Evolutionary conservation across 306 rosid genomes (phyloP), one percentile per base, ranked within the genome.

Genomic region (Corylus avellana): DNA sequence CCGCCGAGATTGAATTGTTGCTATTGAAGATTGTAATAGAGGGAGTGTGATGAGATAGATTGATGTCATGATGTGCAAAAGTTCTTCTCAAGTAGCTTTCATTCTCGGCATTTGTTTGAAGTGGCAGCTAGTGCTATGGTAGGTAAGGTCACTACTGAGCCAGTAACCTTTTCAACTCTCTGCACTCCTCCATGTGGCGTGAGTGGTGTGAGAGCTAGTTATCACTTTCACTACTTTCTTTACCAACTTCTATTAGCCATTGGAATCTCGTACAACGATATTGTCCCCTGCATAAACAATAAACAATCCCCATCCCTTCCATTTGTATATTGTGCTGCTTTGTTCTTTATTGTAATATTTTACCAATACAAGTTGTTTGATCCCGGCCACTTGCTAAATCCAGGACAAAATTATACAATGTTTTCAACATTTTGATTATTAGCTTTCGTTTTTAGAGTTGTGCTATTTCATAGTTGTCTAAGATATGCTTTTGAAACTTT

Each of bases 1-100:
- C 75, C 75, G 72, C 76, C 84, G 32, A 20, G 67, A 76, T 77
- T 80, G 84, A 84, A 76, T 18, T 5, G 27, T 39, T 74, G 8
- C 48, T 51, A 75, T 22, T 12, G 35, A 55, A 72, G 11, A 61
- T 22, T 1, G 72, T 78, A 79, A 79, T 74, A n/a, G 32, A 13
- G 72, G 76, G 37, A 13, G 72, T 79, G 37, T 54, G 48, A 53
- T 48, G 59, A 12, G 29, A 42, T 35, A 54, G 58, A 42, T 39
- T 39, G 46, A 5, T 57, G 46, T n/a, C 63, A 48, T 5, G 58
- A 54, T 25, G 13, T 22, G 29, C 37, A 57, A 57, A 54, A 16
- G 20, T 20, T 39, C 29, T 22, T 42, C 72, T 12, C 5, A 17
- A 54, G 78, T 72, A 25, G 61, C 12, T 81, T 69, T 74, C 64